Percentiles rank a stretch among this genome's conserved stretches.
Evolutionary conservation across 805 yeast species (phyloP).

Genomic region (Ogataea methylovora): DNA sequence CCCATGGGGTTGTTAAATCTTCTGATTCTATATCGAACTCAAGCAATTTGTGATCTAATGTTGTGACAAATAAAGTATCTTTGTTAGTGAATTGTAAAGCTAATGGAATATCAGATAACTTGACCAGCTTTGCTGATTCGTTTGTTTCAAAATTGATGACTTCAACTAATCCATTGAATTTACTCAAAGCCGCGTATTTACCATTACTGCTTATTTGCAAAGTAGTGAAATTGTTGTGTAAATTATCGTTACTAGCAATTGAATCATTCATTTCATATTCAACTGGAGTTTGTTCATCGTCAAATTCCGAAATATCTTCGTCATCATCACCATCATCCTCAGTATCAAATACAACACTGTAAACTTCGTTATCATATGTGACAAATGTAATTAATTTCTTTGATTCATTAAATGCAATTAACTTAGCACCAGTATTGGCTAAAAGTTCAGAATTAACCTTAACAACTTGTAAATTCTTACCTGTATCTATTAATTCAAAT

Average conservation of each 20-base stretch:
- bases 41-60: conserved; percentile 66
- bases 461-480: conserved; percentile 34
- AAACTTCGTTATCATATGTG: conserved; percentile 54
- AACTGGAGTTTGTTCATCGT: conserved; percentile 27
- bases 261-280: conserved; percentile 29
- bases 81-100: conserved; percentile 47
- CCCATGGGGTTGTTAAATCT: conserved; percentile 63
- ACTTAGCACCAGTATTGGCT: conserved; percentile 45
- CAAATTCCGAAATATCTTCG: conserved; percentile 29
- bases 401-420: conserved; percentile 37
- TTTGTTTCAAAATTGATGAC: conserved; percentile 25
- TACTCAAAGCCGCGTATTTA: conserved; percentile 45
- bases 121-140: conserved; percentile 39
- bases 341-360: conserved; percentile 26
- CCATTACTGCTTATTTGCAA: conserved; percentile 41
- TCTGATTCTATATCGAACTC: conserved; percentile 46
- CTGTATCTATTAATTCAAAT: conserved; percentile 46
- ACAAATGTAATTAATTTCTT: conserved; percentile 39
- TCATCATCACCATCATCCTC: conserved; percentile 30
- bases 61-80: conserved; percentile 49
- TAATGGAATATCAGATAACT: conserved; percentile 52
- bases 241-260: neutral
- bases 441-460: conserved; percentile 42
- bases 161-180: conserved; percentile 63
- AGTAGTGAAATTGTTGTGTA: conserved; percentile 35